Base-by-base conservation (phyloP, 805 yeast species). In the Starmerella davenportii region DNA sequence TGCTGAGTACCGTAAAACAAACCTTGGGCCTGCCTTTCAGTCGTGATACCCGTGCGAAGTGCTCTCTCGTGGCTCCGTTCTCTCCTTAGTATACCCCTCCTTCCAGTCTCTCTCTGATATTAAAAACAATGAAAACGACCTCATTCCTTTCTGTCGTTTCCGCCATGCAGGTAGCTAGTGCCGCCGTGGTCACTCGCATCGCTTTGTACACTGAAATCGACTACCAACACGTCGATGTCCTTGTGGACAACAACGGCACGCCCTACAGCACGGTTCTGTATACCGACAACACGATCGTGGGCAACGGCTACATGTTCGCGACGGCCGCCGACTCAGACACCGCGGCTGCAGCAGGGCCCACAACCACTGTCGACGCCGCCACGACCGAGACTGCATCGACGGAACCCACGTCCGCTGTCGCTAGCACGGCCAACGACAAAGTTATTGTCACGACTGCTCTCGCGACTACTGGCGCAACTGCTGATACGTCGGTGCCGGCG, bases 221-320 rank as follows among this genome's bases (percentile, higher is more conserved):
- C 18, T 48, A 50, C 39, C 39, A 47, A 37, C 37, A 48, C 21
- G 42, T 45, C 18, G 41, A 49, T 30, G 53, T 51, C 15, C 29
- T 36, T n/a, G 54, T 46, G 28, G 49, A 51, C 39, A 21, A 24
- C 28, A 23, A 45, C 20, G 51, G 51, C 24, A 30, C 15, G 31
- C 53, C 53, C 13, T 40, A 39, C 32, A 32, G 48, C 28, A 51
- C 53, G 33, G 28, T 37, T 23, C n/a, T 36, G 30, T 14, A 29
- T 14, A 7, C 5, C 19, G 37, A 34, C 5, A 7, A 29, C 16
- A 29, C 32, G 32, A 21, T 29, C 30, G 19, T 29, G 18, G 25
- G 19, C 23, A 25, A 19, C 16, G 31, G 20, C 25, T 5, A 18
- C 15, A 28, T 15, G 9, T 7, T 11, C 11, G 11, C 11, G 7